Base-by-base conservation (phyloP, 2,329 filamentous ascomycete genomes). In the Phialophora macrospora region DNA sequence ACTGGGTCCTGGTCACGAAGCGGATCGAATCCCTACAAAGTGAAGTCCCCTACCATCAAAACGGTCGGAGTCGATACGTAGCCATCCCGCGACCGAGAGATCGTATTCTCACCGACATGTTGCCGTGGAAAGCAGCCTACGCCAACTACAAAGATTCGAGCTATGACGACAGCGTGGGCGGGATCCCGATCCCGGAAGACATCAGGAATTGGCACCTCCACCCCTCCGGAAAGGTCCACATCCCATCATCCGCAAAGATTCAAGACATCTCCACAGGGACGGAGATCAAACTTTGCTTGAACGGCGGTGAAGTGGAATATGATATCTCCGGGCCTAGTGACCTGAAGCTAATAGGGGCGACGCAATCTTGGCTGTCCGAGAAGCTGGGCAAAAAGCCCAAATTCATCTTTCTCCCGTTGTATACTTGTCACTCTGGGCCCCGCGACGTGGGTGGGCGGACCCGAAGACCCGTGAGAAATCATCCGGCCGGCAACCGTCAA, bases 71-170 rank as follows among this genome's bases (percentile, higher is more conserved):
- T 14, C n/a, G 26, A 26, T 52, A 52, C 14, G 49, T 52, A 8
- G 49, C 26, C 20, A 52, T 52, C 24, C 49, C 49, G 7, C n/a
- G 49, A 2, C 22, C n/a, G 24, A 52, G 24, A 52, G 49, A 52
- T 52, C 49, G 20, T 14, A 24, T 28, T 7, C 49, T 52, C 14
- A 52, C 49, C 26, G 49, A 26, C 49, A 52, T 52, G 49, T 52
- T 24, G n/a, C 49, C 49, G 6, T 52, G 49, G 49, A 52, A 26
- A 17, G 49, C 49, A 7, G 20, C 20, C n/a, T 52, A 52, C 24
- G 14, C 49, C 26, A 52, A 52, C 49, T 52, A 52, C 24, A 52
- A 52, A 12, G 26, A 28, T 28, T 28, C 49, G 14, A 28, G 49
- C 14, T 28, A 24, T 24, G 49, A 52, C 12, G 14, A 2, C 7